These are phyloP conservation scores for Lecanicillium sp. DNA, from an alignment of 2,329 filamentous ascomycete genomes.

Conservation along the genomic window DNA sequence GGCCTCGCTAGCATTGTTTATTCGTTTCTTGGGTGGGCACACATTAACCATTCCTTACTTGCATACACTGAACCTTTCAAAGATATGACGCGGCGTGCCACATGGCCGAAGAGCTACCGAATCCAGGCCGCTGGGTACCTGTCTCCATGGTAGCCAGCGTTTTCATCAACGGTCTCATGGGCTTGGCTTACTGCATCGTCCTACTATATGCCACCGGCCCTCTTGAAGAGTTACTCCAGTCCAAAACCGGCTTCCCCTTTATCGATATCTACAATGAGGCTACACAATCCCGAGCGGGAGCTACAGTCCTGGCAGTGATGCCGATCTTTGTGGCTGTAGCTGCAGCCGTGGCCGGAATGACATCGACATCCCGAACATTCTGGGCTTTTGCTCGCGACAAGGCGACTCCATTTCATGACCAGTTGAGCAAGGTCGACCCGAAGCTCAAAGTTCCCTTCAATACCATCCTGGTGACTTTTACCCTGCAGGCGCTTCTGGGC, in stretches of 20 bases:
- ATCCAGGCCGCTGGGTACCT: conserved; percentile 24
- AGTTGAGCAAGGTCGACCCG: conserved; percentile 26
- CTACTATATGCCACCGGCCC: conserved; percentile 32
- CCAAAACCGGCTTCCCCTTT: conserved; percentile 33
- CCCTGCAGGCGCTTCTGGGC: conserved; percentile 21
- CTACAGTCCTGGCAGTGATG: conserved; percentile 21
- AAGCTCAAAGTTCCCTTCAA: conserved; percentile 25
- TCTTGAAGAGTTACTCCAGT: conserved; percentile 29
- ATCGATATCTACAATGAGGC: conserved; percentile 30
- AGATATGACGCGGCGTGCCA: conserved; percentile 28
- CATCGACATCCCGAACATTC: conserved; percentile 27
- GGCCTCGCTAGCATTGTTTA: conserved; percentile 23
- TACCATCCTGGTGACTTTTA: conserved; percentile 15
- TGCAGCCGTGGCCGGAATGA: conserved; percentile 22
- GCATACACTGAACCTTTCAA: background rate
- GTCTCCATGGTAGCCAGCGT: conserved; percentile 26
- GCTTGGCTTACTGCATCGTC: conserved; percentile 32
- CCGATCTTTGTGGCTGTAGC: conserved; percentile 19
- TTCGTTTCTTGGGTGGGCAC: conserved; percentile 23
- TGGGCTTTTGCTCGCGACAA: conserved; percentile 33
- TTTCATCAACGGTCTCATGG: conserved; percentile 36
- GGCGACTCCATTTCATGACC: conserved; percentile 24
- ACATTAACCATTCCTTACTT: background rate
- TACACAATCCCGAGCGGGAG: conserved; percentile 16
- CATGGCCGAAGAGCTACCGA: conserved; percentile 24